phyloP scores from a whole-genome alignment of 768 basidiomycete species.

The Lactarius sanguifluus region DNA sequence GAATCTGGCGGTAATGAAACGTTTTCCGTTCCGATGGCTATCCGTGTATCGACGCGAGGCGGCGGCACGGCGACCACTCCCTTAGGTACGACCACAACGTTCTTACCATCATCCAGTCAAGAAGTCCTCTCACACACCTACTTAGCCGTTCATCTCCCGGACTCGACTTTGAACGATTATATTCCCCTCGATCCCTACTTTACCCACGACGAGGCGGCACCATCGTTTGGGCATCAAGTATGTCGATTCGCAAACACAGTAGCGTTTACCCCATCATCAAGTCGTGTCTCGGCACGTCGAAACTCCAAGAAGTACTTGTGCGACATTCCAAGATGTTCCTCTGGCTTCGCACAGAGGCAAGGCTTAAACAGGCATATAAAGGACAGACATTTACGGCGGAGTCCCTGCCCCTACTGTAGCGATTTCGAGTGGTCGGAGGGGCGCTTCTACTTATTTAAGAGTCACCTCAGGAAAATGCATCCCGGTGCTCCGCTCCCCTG shows the following conservation, averaged over 20 bases:
- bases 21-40: too few relatives aligned
- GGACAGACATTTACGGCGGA: not conserved
- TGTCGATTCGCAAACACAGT: not conserved
- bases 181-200: not conserved
- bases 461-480: not conserved
- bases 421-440: not conserved
- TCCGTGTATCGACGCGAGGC: too few relatives aligned
- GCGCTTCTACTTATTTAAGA: not conserved
- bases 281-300: not conserved
- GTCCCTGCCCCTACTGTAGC: not conserved
- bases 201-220: not conserved
- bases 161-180: not conserved
- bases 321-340: not conserved
- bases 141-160: too few relatives aligned
- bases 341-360: not conserved
- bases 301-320: not conserved
- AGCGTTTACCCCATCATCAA: not conserved
- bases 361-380: conserved; percentile 2
- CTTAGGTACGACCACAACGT: too few relatives aligned
- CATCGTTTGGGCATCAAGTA: not conserved
- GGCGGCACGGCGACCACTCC: too few relatives aligned
- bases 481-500: not conserved
- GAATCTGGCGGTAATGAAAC: too few relatives aligned
- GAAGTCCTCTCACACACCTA: too few relatives aligned
- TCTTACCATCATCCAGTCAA: too few relatives aligned